Evolutionary conservation across 345 rosid species (phyloP), one percentile per base, ranked within the genome.

Genomic region (Eucalyptus regnans): DNA sequence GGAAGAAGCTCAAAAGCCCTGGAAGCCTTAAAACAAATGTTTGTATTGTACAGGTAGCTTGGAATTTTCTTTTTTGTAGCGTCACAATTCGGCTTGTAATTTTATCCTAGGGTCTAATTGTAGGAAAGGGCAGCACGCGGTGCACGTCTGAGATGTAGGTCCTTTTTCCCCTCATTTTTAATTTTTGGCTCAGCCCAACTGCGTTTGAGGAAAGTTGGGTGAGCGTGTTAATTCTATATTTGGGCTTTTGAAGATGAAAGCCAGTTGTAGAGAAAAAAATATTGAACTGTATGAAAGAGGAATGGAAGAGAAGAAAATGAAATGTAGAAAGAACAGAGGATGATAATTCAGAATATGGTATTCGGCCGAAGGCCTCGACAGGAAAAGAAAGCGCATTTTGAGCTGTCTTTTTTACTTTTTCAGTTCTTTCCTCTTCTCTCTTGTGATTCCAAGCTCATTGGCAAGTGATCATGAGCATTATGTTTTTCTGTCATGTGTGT

Each of bases 351-450:
- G 64, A 54, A 27, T 31, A 50, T 41, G 56, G 62, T 41, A 43
- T 91, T 89, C 4, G 93, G 94, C 94, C 93, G 90, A 91, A 93
- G 94, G 95, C 94, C 91, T 88, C 52, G 41, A 88, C 88, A 64
- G 64, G 49, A 85, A 89, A 87, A 81, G 87, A 66, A 86, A 71
- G 66, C 43, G 58, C 9, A 41, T 80, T 48, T 62, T 6, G 27
- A 60, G 41, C 31, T 31, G 33, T 51, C 25, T 22, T 14, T 31
- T 23, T 60, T 4, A 31, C 8, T 25, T 50, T 12, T 41, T 41
- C 84, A 20, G 48, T 17, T 71, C 13, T 71, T 71, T 71, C 81
- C 81, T 37, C 9, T 87, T 22, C 25, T 87, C 25, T 62, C 46
- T 68, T 87, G 58, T 8, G 9, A 23, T 27, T 68, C 83, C 12